Conservation (phyloP, 1,139 yeast species). For the Lodderomyces oxycetoniae region DNA sequence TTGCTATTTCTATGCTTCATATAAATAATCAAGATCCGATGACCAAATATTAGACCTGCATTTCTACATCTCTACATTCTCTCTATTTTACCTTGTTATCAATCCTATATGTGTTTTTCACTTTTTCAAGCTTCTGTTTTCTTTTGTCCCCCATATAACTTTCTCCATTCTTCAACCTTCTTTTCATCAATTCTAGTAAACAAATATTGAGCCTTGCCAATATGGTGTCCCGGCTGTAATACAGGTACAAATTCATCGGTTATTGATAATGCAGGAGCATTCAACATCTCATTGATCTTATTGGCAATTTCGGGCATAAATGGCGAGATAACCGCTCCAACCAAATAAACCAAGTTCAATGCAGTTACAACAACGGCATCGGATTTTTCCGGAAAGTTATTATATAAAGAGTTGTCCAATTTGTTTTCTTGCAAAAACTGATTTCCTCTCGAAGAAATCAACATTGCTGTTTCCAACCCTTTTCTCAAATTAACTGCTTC, state of each 20-base stretch:
- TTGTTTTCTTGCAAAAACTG: conserved; percentile 93
- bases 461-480: conserved; percentile 90
- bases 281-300: conserved; percentile 71
- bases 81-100: no score
- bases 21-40: no score
- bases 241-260: conserved; percentile 70
- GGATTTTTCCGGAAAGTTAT: conserved; percentile 69
- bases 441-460: conserved; percentile 88
- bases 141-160: conserved; percentile 64
- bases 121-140: no score
- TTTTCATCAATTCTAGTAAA: conserved; percentile 89
- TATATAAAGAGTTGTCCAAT: conserved; percentile 80
- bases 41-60: no score
- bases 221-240: conserved; percentile 76
- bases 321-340: conserved; percentile 77
- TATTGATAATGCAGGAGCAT: conserved; percentile 74
- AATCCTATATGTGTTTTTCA: no score
- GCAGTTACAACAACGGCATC: conserved; percentile 95
- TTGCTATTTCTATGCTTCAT: no score
- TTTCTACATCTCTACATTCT: no score
- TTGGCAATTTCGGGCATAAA: conserved; percentile 82
- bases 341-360: conserved; percentile 77
- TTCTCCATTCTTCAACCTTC: conserved; percentile 85
- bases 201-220: conserved; percentile 86
- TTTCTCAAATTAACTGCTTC: conserved; percentile 78